phyloP scores from a whole-genome alignment of 306 rosid genomes.

The Medicago lupulina region DNA sequence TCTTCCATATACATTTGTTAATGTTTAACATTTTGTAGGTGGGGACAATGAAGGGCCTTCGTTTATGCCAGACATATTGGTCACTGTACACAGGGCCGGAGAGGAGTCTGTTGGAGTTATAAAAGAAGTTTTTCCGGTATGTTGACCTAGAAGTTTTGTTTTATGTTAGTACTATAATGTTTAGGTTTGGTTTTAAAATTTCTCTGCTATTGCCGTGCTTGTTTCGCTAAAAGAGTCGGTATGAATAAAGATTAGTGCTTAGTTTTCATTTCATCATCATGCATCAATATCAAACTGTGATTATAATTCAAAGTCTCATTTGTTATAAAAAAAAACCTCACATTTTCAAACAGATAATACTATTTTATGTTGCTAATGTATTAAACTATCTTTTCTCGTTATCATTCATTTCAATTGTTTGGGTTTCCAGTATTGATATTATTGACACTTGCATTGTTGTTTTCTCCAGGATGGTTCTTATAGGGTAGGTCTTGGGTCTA shows the following conservation, averaged over 20 bases:
- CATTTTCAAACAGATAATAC: not conserved
- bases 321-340: not conserved
- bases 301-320: conserved; percentile 2
- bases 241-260: not conserved
- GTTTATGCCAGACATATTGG: conserved; percentile 87
- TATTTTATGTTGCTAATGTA: not conserved
- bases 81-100: conserved; percentile 76
- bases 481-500: conserved; percentile 74
- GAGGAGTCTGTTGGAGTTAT: conserved; percentile 79
- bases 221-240: not conserved
- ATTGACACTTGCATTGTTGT: conserved; percentile 15
- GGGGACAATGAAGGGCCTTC: conserved; percentile 91
- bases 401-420: not conserved
- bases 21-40: conserved; percentile 59
- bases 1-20: conserved; percentile 4
- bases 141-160: conserved; percentile 37
- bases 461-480: conserved; percentile 84
- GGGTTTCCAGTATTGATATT: not conserved
- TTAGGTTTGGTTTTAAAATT: not conserved
- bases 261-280: not conserved
- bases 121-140: conserved; percentile 91
- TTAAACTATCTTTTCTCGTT: conserved; percentile 2
- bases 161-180: not conserved
- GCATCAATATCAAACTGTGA: not conserved
- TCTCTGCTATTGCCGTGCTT: not conserved